Evolutionary conservation across 2,329 filamentous ascomycete genomes (phyloP), one percentile per base, ranked within the genome.

Genomic region (Colletotrichum simmondsii): DNA sequence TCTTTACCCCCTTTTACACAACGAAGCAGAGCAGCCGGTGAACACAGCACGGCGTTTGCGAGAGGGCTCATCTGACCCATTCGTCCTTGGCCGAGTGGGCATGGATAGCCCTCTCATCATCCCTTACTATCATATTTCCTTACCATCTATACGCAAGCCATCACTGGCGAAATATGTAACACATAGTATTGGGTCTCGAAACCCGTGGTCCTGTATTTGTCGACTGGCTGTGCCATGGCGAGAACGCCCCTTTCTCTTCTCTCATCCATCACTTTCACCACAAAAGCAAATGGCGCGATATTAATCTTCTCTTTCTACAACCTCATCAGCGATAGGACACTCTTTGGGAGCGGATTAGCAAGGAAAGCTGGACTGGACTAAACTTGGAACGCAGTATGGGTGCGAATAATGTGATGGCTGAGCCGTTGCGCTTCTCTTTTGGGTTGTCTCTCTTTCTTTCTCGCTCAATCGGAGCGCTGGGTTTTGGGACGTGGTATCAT

Each of bases 371-470:
- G 60, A 73, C 54, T 65, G 67, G 24, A 70, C 53, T 54, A 19
- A 14, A 35, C 10, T 22, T 35, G 14, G n/a, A 54, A 64, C 37
- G 35, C 22, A 35, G 22, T 46, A 30, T 46, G 32, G 53, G 67
- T 42, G 5, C 42, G 24, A 37, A 30, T 70, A 65, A 69, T 72
- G 65, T 72, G 42, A 69, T 72, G 70, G 70, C 70, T 59, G 65
- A 24, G 70, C 70, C 46, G 59, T 69, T 70, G 59, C 66, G 65
- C 46, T 72, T 72, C 59, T 64, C 46, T 52, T 64, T 54, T 12
- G 61, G 22, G 11, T 49, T 58, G 52, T 56, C 46, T 65, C 61
- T 54, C 28, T 28, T 16, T 35, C n/a, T 49, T 28, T n/a, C n/a
- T 63, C 28, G 52, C 59, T 53, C 49, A 35, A 49, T 7, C 26